Base-by-base conservation (phyloP, 148 eudicot genomes). In the Chenopodium album region DNA sequence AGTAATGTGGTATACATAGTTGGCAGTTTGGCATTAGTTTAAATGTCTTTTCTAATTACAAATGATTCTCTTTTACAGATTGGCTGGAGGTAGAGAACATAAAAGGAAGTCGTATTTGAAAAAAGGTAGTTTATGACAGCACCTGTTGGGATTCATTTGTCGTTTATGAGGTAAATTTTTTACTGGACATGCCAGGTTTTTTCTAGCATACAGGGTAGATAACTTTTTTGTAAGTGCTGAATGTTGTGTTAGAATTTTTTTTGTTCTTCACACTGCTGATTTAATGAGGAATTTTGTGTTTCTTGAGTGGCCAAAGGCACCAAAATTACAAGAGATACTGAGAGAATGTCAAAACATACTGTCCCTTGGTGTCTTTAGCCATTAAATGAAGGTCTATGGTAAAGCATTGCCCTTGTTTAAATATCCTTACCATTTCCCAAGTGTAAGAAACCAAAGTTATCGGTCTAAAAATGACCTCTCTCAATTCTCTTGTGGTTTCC, bases 1-100 rank as follows among this genome's bases (percentile, higher is more conserved):
- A 20, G 26, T 26, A n/a, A 1, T 48, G 56, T 76, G 17, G 31
- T 47, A 47, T 78, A 47, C n/a, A 10, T 44, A 67, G 1, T 56
- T 44, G 52, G 44, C 44, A 41, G 44, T 41, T 41, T 41, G 7
- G 5, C 46, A 54, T 28, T 68, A n/a, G 37, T 59, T 62, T 52
- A 19, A 47, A 28, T 23, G 11, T 46, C 41, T 44, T 47, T 41
- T 76, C 59, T 79, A 75, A 79, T 34, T 60, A 73, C 72, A 12
- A 1, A 69, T 81, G 46, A 67, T 79, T 69, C 73, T 72, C 65
- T 77, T 84, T 85, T 64, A 68, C 82, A 95, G 99, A 87, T 93
- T 91, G 98, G 98, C 79, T 87, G 92, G 86, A 93, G 98, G 83
- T 95, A 97, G 98, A 95, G 98, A 85, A 91, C 93, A 26, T 96